Evolutionary conservation across 2,329 filamentous ascomycete species (phyloP).

Genomic region (Chaetomium globosum): DNA sequence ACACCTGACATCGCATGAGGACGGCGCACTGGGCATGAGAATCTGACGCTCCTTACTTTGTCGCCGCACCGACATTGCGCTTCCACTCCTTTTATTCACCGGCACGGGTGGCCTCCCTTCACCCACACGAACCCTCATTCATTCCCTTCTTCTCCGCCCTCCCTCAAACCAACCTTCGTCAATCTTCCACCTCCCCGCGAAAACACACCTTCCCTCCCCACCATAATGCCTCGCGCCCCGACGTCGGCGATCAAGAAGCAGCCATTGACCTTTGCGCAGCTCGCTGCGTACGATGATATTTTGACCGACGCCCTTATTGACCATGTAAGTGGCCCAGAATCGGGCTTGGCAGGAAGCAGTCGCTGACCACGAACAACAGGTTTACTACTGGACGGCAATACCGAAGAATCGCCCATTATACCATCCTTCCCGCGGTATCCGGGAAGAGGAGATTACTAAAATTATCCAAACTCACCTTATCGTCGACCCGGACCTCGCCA

Average conservation of each 20-base stretch:
- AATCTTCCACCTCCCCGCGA: background rate
- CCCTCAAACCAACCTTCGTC: background rate
- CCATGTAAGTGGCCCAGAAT: constrained; percentile 66
- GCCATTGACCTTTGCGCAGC: constrained; percentile 79
- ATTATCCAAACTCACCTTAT: constrained; percentile 69
- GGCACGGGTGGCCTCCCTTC: constrained; percentile 9
- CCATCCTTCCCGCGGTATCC: constrained; percentile 77
- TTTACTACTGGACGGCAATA: constrained; percentile 94
- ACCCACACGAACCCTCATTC: constrained; percentile 1
- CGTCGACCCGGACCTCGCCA: constrained; percentile 69
- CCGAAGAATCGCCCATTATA: constrained; percentile 92
- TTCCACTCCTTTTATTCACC: constrained; percentile 15
- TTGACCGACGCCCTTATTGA: constrained; percentile 94
- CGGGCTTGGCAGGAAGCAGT: background rate
- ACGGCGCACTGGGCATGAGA: constrained; percentile 25
- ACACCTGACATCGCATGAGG: constrained; percentile 30
- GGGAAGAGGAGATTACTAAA: constrained; percentile 62
- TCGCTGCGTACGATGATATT: constrained; percentile 93
- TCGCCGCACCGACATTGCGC: constrained; percentile 10
- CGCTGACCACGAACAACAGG: constrained; percentile 53
- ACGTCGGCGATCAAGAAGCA: constrained; percentile 58
- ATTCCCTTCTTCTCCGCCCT: background rate
- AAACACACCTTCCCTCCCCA: background rate
- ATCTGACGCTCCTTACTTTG: constrained; percentile 24
- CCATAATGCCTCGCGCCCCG: constrained; percentile 32